Evolutionary conservation across 2,329 filamentous ascomycete genomes (phyloP).

Genomic region (Nannizziopsis arthrosporioides): DNA sequence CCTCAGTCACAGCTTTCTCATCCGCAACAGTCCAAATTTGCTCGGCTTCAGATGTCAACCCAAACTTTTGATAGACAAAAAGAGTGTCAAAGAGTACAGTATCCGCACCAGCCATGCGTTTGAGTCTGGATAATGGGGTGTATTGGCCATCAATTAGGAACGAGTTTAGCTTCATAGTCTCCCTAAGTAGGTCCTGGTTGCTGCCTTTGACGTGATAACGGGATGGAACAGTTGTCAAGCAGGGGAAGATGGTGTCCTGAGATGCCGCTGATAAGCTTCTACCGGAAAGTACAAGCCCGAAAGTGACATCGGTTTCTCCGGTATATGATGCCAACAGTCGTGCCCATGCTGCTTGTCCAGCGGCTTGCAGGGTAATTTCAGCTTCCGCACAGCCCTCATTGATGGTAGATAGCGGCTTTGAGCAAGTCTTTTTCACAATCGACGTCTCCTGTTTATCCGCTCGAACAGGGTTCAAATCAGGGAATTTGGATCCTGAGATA

Average conservation of each 20-base stretch:
- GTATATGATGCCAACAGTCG: conserved; percentile 62
- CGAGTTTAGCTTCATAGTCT: conserved; percentile 56
- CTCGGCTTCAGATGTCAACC: conserved; percentile 17
- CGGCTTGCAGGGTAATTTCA: conserved; percentile 64
- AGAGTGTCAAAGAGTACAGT: conserved; percentile 69
- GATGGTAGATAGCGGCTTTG: conserved; percentile 37
- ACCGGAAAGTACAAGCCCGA: conserved; percentile 71
- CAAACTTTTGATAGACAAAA: conserved; percentile 64
- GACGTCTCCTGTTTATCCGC: conserved; percentile 24
- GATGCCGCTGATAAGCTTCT: conserved; percentile 50
- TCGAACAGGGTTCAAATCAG: conserved; percentile 56
- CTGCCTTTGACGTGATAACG: conserved; percentile 44
- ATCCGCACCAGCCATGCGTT: conserved; percentile 56
- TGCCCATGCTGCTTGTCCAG: conserved; percentile 67
- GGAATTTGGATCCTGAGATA: conserved; percentile 58
- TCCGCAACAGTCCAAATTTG: conserved; percentile 49
- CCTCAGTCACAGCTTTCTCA: conserved; percentile 59
- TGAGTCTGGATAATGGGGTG: conserved; percentile 58
- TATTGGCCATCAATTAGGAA: conserved; percentile 58
- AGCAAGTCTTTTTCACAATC: conserved; percentile 30
- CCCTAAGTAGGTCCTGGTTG: conserved; percentile 47
- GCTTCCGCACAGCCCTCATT: conserved; percentile 44
- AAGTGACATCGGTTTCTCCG: conserved; percentile 61
- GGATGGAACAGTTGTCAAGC: conserved; percentile 69
- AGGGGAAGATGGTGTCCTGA: conserved; percentile 56